Percentiles rank a stretch among this genome's conserved stretches.
Conservation (phyloP, 2,329 filamentous ascomycete genomes). For the Colletotrichum sp. region DNA sequence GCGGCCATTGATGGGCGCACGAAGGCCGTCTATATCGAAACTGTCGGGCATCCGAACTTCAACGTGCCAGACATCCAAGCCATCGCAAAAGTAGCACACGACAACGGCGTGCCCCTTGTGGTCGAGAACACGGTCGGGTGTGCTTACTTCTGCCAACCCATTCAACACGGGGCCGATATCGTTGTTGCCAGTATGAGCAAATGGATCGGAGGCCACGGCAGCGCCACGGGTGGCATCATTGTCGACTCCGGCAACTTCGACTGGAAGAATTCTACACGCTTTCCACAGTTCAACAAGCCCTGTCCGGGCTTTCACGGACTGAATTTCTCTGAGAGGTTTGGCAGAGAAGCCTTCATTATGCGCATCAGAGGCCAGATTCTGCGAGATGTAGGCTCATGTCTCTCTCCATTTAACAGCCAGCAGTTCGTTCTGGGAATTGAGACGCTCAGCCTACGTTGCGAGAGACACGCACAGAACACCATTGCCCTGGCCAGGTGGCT, state of each 20-base stretch:
- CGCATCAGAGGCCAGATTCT: not conserved
- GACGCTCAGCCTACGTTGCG: not conserved
- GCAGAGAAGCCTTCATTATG: not conserved
- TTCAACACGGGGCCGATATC: constrained; percentile 74
- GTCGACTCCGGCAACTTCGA: constrained; percentile 57
- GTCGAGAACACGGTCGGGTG: constrained; percentile 62
- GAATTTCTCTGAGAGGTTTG: not conserved
- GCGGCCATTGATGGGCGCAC: not conserved
- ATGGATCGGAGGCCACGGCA: constrained; percentile 77
- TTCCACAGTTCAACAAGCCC: not conserved
- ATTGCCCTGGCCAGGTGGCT: not conserved
- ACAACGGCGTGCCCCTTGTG: not conserved
- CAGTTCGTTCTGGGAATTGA: not conserved
- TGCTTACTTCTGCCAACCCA: constrained; percentile 69
- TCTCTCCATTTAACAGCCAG: not conserved
- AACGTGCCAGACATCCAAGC: not conserved
- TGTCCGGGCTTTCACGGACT: not conserved
- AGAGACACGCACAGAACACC: not conserved
- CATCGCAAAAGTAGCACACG: not conserved
- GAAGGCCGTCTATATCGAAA: not conserved
- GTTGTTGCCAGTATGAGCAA: constrained; percentile 76
- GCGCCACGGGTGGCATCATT: constrained; percentile 72
- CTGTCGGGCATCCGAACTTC: not conserved
- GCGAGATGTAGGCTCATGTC: not conserved
- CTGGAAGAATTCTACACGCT: not conserved